Conservation (phyloP, 2,329 filamentous ascomycete genomes). For the Westerdykella sp. region DNA sequence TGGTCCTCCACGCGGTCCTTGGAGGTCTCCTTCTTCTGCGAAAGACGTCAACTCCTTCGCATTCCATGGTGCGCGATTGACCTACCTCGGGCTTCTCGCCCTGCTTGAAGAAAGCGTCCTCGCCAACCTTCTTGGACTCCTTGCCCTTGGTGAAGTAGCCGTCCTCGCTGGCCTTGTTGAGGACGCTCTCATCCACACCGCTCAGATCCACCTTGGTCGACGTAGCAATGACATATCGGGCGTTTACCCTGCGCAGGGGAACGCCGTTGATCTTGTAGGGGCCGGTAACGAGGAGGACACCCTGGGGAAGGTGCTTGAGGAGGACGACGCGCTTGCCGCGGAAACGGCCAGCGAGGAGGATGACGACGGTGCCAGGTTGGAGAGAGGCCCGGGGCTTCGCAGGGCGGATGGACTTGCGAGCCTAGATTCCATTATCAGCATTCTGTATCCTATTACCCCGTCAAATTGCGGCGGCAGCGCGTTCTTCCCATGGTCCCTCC, state of each 20-base stretch:
- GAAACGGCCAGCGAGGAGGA: slow-evolving; percentile 98
- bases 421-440: slow-evolving; percentile 48
- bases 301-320: slow-evolving; percentile 95
- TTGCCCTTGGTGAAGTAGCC: slow-evolving; percentile 98
- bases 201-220: slow-evolving; percentile 77
- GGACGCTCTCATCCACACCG: slow-evolving; percentile 64
- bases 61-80: slow-evolving; percentile 28
- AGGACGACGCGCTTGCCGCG: slow-evolving; percentile 99
- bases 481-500: too few relatives aligned
- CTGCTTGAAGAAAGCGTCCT: slow-evolving; percentile 99
- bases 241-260: slow-evolving; percentile 86
- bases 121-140: slow-evolving; percentile 86
- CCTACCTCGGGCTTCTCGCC: slow-evolving; percentile 91
- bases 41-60: slow-evolving; percentile 11
- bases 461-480: background rate
- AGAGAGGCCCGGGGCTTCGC: slow-evolving; percentile 84
- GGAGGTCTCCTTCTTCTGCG: slow-evolving; percentile 91
- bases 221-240: slow-evolving; percentile 89
- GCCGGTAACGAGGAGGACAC: slow-evolving; percentile 96
- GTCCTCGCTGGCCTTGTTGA: slow-evolving; percentile 72
- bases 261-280: slow-evolving; percentile 99
- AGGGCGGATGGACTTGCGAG: slow-evolving; percentile 87
- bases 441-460: background rate
- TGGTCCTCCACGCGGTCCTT: slow-evolving; percentile 93
- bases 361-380: slow-evolving; percentile 91